A percentile compares a stretch with the other conserved stretches of the same genome.
These are phyloP conservation scores for Bassia scoparia DNA, from an alignment of 148 eudicot species.

Conservation along the genomic window DNA sequence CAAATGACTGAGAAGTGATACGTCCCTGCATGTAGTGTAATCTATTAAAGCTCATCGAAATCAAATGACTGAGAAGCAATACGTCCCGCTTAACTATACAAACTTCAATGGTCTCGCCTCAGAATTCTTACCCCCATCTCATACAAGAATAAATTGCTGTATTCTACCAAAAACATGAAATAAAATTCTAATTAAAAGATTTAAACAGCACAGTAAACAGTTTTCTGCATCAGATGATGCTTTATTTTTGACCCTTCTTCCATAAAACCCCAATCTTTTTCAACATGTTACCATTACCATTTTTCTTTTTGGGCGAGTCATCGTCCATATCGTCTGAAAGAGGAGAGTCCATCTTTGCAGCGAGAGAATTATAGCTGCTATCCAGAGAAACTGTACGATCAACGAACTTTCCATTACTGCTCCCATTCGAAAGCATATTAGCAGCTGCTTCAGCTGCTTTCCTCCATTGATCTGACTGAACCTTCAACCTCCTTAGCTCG, in stretches of 20 bases:
- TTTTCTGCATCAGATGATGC: neutral
- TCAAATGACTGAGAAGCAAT: conserved; percentile 3
- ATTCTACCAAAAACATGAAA: conserved; percentile 12
- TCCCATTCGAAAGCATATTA: conserved; percentile 60
- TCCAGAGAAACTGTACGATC: conserved; percentile 65
- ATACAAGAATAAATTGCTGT: neutral
- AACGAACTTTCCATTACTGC: conserved; percentile 52
- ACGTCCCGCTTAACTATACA: conserved; percentile 23
- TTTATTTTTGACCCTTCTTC: conserved; percentile 75
- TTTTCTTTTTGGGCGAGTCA: conserved; percentile 74
- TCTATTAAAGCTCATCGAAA: neutral
- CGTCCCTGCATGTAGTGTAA: too few species aligned
- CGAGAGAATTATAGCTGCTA: conserved; percentile 46
- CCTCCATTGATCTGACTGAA: conserved; percentile 87
- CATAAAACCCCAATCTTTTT: conserved; percentile 68
- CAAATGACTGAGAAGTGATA: too few species aligned
- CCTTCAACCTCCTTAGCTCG: conserved; percentile 69
- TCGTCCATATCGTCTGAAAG: conserved; percentile 65
- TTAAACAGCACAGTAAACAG: neutral
- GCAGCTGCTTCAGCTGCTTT: conserved; percentile 98
- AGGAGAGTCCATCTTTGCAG: conserved; percentile 61
- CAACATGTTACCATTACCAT: conserved; percentile 61
- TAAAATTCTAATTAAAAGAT: neutral
- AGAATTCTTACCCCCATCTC: neutral
- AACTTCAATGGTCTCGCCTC: neutral